These are phyloP conservation scores for Daldinia sp. DNA, from an alignment of 2,329 filamentous ascomycete genomes.

Conservation along the genomic window DNA sequence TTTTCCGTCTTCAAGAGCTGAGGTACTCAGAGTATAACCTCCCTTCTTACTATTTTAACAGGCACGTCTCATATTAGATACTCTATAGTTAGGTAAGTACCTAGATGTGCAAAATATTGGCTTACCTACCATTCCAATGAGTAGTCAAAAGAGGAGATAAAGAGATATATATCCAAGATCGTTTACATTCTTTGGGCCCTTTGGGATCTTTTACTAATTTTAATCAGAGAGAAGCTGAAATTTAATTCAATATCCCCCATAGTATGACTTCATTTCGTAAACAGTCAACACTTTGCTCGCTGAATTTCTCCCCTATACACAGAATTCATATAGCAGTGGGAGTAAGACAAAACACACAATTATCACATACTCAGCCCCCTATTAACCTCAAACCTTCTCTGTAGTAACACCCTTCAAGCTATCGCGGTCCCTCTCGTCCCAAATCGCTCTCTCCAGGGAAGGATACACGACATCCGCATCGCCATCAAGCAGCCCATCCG, in stretches of 20 bases:
- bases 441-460: constrained; percentile 48
- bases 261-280: neutral
- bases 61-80: too few species aligned
- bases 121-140: too few species aligned
- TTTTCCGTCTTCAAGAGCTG: too few species aligned
- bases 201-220: neutral
- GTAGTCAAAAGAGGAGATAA: too few species aligned
- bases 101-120: too few species aligned
- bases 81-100: too few species aligned
- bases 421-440: constrained; percentile 46
- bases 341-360: neutral
- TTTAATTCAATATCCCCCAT: neutral
- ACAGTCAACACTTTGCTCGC: neutral
- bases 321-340: neutral
- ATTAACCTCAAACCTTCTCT: constrained; percentile 44
- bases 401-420: constrained; percentile 47
- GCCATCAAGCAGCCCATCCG: constrained; percentile 40
- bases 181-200: neutral
- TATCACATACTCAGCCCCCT: neutral
- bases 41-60: too few species aligned
- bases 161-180: too few species aligned
- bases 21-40: too few species aligned
- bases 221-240: neutral
- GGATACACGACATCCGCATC: constrained; percentile 49
- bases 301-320: neutral